phyloP scores from a whole-genome alignment of 2,329 filamentous ascomycete species.

The Akanthomyces muscarius region DNA sequence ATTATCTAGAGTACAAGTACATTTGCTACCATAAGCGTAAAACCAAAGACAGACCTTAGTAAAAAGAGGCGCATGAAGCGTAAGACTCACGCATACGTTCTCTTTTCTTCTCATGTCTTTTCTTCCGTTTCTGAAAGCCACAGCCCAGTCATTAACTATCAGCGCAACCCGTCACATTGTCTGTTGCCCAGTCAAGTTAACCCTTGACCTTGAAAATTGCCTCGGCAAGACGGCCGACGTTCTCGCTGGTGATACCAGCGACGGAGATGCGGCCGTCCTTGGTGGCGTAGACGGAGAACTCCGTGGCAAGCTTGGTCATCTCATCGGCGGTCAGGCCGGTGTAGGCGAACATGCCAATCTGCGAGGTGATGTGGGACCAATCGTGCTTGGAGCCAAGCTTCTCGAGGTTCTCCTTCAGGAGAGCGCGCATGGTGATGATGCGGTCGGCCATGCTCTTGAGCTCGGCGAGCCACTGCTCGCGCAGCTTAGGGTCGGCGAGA shows the following conservation, averaged over 20 bases:
- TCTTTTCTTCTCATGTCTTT: not conserved
- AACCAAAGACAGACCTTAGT: not conserved
- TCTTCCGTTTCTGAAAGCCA: not conserved
- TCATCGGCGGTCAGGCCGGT: constrained; percentile 87
- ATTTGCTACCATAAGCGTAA: constrained; percentile 18
- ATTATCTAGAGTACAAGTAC: constrained; percentile 18
- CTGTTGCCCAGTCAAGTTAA: constrained; percentile 32
- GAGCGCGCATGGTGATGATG: constrained; percentile 95
- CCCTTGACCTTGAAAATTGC: constrained; percentile 81
- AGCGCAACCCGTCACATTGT: not conserved
- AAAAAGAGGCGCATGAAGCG: not conserved
- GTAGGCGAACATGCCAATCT: constrained; percentile 99
- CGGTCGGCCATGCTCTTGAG: constrained; percentile 99
- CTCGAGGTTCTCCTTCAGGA: constrained; percentile 93
- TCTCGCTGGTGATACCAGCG: constrained; percentile 75
- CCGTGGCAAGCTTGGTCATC: constrained; percentile 87
- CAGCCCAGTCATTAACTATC: constrained; percentile 2
- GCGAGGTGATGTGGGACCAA: constrained; percentile 97
- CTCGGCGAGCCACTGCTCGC: constrained; percentile 92
- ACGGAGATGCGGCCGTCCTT: constrained; percentile 86
- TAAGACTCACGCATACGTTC: not conserved
- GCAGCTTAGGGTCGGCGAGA: constrained; percentile 77
- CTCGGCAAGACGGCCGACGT: constrained; percentile 76
- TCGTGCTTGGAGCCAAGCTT: constrained; percentile 92
- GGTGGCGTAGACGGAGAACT: constrained; percentile 97